Percentiles rank a stretch among this genome's conserved stretches.
Evolutionary conservation across 2,329 filamentous ascomycete genomes (phyloP).

Genomic region (Trichoderma citrinoviride): DNA sequence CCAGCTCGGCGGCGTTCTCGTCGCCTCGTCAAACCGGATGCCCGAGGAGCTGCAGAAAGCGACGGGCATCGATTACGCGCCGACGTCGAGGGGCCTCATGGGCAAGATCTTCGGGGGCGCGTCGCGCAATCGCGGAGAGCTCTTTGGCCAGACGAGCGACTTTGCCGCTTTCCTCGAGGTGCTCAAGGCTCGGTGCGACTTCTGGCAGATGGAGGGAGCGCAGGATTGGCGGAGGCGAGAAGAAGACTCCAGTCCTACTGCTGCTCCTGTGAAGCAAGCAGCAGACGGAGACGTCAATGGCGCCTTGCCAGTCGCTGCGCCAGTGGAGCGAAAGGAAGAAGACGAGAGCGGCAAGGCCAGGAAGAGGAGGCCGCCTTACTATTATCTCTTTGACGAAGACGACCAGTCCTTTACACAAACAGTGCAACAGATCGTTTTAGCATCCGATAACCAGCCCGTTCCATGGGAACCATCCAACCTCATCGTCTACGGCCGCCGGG

Average conservation of each 20-base stretch:
- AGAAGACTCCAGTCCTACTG: slow-evolving; percentile 26
- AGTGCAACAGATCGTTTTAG: slow-evolving; percentile 27
- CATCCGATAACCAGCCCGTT: slow-evolving; percentile 25
- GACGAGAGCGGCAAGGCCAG: slow-evolving; percentile 23
- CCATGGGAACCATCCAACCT: slow-evolving; percentile 46
- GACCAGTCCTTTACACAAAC: slow-evolving; percentile 32
- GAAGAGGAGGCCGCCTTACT: slow-evolving; percentile 33
- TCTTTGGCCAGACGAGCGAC: slow-evolving; percentile 63
- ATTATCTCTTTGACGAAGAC: slow-evolving; percentile 31
- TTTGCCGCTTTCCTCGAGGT: slow-evolving; percentile 75
- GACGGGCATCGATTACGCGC: slow-evolving; percentile 64
- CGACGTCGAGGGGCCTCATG: slow-evolving; percentile 53
- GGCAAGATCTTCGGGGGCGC: slow-evolving; percentile 47
- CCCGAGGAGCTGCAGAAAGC: slow-evolving; percentile 78
- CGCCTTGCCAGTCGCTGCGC: neutral
- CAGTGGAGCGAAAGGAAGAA: neutral
- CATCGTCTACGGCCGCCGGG: slow-evolving; percentile 61
- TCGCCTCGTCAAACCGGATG: slow-evolving; percentile 80
- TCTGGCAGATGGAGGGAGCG: slow-evolving; percentile 78
- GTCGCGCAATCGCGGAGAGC: slow-evolving; percentile 40
- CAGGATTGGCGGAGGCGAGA: slow-evolving; percentile 68
- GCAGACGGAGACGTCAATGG: neutral
- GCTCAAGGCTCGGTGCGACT: slow-evolving; percentile 72
- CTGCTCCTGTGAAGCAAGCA: neutral
- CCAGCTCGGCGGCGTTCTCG: slow-evolving; percentile 74